Evolutionary conservation across 2,329 filamentous ascomycete genomes (phyloP).

Genomic region (Colletotrichum zoysiae): DNA sequence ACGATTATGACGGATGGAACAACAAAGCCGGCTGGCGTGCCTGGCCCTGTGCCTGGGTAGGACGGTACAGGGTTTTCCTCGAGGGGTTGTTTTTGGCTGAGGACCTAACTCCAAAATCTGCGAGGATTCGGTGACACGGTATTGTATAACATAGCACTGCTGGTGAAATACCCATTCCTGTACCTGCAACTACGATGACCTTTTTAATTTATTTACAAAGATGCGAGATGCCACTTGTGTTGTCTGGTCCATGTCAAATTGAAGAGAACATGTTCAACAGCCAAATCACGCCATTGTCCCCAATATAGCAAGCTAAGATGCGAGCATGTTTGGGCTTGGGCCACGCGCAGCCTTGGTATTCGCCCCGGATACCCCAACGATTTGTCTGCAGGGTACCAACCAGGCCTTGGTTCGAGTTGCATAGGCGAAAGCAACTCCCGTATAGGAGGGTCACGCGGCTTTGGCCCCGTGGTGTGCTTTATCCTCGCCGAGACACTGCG

Average conservation of each 20-base stretch:
- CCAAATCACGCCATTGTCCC: background rate
- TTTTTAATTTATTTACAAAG: background rate
- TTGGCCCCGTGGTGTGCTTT: background rate
- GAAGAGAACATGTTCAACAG: background rate
- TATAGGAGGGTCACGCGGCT: slow-evolving; percentile 19
- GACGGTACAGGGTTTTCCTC: background rate
- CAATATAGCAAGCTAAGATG: background rate
- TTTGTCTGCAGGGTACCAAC: slow-evolving; percentile 4
- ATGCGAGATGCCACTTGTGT: background rate
- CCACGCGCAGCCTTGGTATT: slow-evolving; percentile 1
- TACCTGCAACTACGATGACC: background rate
- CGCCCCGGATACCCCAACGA: background rate
- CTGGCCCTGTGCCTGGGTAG: background rate
- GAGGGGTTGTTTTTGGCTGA: background rate
- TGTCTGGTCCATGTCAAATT: no score
- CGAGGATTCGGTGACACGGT: slow-evolving; percentile 1
- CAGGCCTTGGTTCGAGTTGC: slow-evolving; percentile 6
- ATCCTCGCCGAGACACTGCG: background rate
- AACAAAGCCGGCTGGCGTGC: background rate
- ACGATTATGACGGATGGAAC: background rate
- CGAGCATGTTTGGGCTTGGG: slow-evolving; percentile 1
- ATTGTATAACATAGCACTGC: slow-evolving; percentile 22
- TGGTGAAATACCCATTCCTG: slow-evolving; percentile 23
- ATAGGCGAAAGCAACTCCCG: slow-evolving; percentile 17
- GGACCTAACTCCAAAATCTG: background rate